These are phyloP conservation scores for Chernovozyma sophiae-reginae DNA, from an alignment of 1,139 yeast genomes.

Conservation along the genomic window DNA sequence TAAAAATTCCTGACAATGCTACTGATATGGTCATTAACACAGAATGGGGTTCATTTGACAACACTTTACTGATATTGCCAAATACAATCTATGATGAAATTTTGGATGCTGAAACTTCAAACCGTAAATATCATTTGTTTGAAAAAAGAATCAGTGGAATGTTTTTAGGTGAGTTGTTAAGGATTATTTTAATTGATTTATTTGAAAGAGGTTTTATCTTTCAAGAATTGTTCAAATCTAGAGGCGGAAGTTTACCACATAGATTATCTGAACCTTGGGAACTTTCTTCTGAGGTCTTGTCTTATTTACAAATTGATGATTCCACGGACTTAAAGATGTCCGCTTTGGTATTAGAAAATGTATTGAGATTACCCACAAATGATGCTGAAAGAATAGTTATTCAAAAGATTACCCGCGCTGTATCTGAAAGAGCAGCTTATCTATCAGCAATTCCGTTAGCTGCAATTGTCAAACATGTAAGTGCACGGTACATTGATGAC, in stretches of 20 bases:
- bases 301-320: slow-evolving; percentile 79
- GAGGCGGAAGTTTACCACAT: slow-evolving; percentile 58
- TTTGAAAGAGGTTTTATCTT: slow-evolving; percentile 55
- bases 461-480: slow-evolving; percentile 51
- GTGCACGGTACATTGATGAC: slow-evolving; percentile 44
- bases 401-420: slow-evolving; percentile 68
- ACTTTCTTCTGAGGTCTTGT: slow-evolving; percentile 76
- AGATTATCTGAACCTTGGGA: slow-evolving; percentile 72
- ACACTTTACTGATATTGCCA: slow-evolving; percentile 67
- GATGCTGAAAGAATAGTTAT: slow-evolving; percentile 66
- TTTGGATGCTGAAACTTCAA: slow-evolving; percentile 72
- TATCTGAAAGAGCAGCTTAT: slow-evolving; percentile 80
- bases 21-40: slow-evolving; percentile 86
- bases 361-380: slow-evolving; percentile 63
- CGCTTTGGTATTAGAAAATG: slow-evolving; percentile 57
- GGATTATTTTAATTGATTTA: slow-evolving; percentile 68
- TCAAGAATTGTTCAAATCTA: slow-evolving; percentile 43
- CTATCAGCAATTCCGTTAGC: slow-evolving; percentile 87
- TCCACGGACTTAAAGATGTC: slow-evolving; percentile 66
- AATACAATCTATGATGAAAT: slow-evolving; percentile 66
- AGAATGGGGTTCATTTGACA: slow-evolving; percentile 97
- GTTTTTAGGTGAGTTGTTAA: slow-evolving; percentile 86
- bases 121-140: slow-evolving; percentile 82
- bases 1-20: slow-evolving; percentile 42
- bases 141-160: slow-evolving; percentile 93